Conservation (phyloP, 768 basidiomycete species). For the Tulasnella sp. region DNA sequence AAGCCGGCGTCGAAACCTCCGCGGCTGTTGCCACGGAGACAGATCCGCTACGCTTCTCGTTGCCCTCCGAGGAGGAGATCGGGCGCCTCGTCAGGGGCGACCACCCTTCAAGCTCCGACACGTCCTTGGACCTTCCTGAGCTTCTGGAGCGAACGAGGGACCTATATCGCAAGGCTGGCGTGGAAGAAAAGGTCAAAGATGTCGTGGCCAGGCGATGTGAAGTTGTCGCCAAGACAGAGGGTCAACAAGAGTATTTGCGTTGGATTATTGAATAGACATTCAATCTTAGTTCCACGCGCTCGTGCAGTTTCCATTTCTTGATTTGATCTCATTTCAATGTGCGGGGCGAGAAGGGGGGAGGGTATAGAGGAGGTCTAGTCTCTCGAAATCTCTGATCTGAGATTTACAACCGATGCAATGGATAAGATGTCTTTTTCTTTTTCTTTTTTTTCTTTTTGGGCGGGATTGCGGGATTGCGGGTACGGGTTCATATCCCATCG, state of each 20-base stretch:
- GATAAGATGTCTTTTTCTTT: too few relatives aligned
- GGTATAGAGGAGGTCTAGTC: too few relatives aligned
- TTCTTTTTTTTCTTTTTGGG: too few relatives aligned
- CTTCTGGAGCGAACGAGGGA: slow-evolving; percentile 39
- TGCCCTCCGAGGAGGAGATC: slow-evolving; percentile 75
- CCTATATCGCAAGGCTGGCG: slow-evolving; percentile 38
- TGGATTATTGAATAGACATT: slow-evolving; percentile 8
- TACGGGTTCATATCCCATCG: too few relatives aligned
- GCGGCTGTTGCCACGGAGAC: slow-evolving; percentile 20
- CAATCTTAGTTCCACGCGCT: background rate
- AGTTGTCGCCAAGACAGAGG: slow-evolving; percentile 41
- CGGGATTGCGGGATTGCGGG: too few relatives aligned
- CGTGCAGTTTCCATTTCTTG: background rate
- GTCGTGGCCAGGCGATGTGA: slow-evolving; percentile 60
- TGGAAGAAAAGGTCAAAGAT: slow-evolving; percentile 66
- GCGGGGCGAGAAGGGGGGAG: too few relatives aligned
- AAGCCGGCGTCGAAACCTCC: slow-evolving; percentile 11
- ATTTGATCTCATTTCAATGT: background rate
- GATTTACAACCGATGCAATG: too few relatives aligned
- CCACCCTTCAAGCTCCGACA: slow-evolving; percentile 48
- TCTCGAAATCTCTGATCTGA: too few relatives aligned
- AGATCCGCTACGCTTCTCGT: slow-evolving; percentile 35
- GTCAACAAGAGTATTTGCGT: slow-evolving; percentile 20
- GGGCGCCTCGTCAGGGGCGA: slow-evolving; percentile 51
- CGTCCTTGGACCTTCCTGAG: slow-evolving; percentile 51